Percentiles rank a stretch among this genome's conserved stretches.
Evolutionary conservation across 495 filamentous ascomycete genomes (phyloP).

Genomic region (Saxophila tyrrhenica): DNA sequence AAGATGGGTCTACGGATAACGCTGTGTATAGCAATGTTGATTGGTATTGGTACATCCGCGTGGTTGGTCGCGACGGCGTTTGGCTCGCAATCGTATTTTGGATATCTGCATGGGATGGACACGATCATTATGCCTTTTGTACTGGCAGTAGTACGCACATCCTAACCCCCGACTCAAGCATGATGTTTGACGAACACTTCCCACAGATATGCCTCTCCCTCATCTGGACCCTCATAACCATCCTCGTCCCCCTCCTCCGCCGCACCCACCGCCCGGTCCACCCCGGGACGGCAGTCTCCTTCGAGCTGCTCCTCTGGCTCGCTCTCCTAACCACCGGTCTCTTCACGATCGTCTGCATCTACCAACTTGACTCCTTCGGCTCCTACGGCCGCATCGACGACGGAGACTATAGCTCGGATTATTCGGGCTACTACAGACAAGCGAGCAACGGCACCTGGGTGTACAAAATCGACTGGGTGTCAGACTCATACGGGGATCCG

Average conservation of each 20-base stretch:
- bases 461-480: conserved; percentile 9
- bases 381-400: conserved; percentile 6
- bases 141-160: neutral
- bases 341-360: conserved; percentile 8
- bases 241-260: conserved; percentile 13
- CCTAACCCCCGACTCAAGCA: neutral
- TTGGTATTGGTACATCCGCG: conserved; percentile 22
- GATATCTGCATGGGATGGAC: conserved; percentile 3
- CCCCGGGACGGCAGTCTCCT: conserved; percentile 25
- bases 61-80: conserved; percentile 12
- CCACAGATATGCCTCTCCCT: conserved; percentile 16
- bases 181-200: neutral
- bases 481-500: neutral
- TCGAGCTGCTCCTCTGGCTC: conserved; percentile 30
- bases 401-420: neutral
- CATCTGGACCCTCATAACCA: conserved; percentile 17
- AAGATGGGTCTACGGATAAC: conserved; percentile 24
- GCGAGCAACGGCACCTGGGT: conserved; percentile 16
- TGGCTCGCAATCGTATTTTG: neutral
- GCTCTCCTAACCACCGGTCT: conserved; percentile 17
- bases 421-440: conserved; percentile 16
- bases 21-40: conserved; percentile 19
- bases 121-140: neutral
- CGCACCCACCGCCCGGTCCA: conserved; percentile 17
- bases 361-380: conserved; percentile 6